A percentile compares a stretch with the other conserved stretches of the same genome.
phyloP scores from a whole-genome alignment of 257 asterid genomes.

The Salvia splendens region DNA sequence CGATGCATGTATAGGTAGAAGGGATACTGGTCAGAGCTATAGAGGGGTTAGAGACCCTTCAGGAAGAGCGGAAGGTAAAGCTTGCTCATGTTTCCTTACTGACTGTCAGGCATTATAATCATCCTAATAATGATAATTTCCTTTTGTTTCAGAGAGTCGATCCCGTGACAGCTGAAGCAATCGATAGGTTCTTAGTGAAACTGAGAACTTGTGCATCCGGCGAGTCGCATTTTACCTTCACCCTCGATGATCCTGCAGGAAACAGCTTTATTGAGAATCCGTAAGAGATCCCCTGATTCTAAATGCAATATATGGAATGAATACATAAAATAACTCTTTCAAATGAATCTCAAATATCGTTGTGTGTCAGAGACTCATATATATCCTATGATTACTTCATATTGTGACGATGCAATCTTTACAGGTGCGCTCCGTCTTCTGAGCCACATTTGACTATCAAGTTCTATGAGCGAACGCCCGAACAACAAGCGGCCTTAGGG shows the following conservation, averaged over 20 bases:
- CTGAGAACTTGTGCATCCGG: conserved; percentile 83
- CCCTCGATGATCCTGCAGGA: conserved; percentile 95
- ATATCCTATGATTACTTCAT: background rate
- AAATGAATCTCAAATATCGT: background rate
- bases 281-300: conserved; percentile 53
- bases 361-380: background rate
- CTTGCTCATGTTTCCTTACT: conserved; percentile 28
- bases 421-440: conserved; percentile 84
- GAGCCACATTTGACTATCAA: conserved; percentile 79
- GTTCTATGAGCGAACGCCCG: conserved; percentile 86
- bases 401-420: conserved; percentile 12
- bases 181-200: conserved; percentile 75
- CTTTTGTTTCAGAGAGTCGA: conserved; percentile 67
- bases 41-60: conserved; percentile 77
- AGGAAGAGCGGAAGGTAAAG: conserved; percentile 89
- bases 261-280: conserved; percentile 98
- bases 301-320: background rate
- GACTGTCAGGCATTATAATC: background rate
- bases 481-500: conserved; percentile 79
- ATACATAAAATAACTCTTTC: background rate
- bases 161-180: conserved; percentile 77
- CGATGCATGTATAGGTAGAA: conserved; percentile 62
- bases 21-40: conserved; percentile 85
- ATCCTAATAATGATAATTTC: conserved; percentile 14
- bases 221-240: conserved; percentile 64